A percentile compares a stretch with the other conserved stretches of the same genome.
Evolutionary conservation across 345 rosid species (phyloP).

Genomic region (Salix udensis): DNA sequence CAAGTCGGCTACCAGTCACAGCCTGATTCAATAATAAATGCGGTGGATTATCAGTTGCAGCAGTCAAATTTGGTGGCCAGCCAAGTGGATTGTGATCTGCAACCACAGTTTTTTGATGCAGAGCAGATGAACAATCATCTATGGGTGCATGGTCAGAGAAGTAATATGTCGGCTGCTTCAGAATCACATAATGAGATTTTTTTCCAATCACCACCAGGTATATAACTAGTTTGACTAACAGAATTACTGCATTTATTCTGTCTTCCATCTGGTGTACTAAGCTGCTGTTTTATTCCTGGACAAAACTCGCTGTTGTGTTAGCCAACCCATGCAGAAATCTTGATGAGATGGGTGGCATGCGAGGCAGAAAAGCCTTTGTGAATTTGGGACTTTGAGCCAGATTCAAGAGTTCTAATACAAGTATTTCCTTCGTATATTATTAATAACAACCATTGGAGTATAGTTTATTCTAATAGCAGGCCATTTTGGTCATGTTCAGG

Average conservation of each 20-base stretch:
- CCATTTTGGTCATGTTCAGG: conserved; percentile 43
- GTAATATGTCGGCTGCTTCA: conserved; percentile 11
- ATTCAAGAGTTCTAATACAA: conserved; percentile 48
- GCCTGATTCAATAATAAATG: background rate
- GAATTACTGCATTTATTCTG: conserved; percentile 3
- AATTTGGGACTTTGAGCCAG: conserved; percentile 38
- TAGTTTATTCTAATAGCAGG: conserved; percentile 15
- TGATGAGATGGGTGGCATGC: conserved; percentile 41
- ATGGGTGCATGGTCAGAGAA: conserved; percentile 42
- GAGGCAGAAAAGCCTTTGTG: conserved; percentile 33
- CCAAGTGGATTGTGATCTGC: conserved; percentile 28
- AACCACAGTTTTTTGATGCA: conserved; percentile 21
- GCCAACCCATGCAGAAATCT: conserved; percentile 44
- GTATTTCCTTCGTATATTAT: conserved; percentile 23
- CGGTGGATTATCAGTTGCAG: conserved; percentile 13
- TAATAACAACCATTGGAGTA: background rate
- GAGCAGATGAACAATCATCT: conserved; percentile 32
- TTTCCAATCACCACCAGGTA: conserved; percentile 46
- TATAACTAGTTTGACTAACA: conserved; percentile 10
- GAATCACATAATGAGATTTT: conserved; percentile 22
- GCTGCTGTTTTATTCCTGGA: conserved; percentile 28
- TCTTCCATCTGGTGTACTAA: conserved; percentile 23
- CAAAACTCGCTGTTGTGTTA: conserved; percentile 39
- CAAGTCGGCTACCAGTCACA: conserved; percentile 26
- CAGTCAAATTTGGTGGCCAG: conserved; percentile 4